Percentiles rank a stretch among this genome's conserved stretches.
phyloP scores from a whole-genome alignment of 768 basidiomycete genomes.

The Inosperma sp. region DNA sequence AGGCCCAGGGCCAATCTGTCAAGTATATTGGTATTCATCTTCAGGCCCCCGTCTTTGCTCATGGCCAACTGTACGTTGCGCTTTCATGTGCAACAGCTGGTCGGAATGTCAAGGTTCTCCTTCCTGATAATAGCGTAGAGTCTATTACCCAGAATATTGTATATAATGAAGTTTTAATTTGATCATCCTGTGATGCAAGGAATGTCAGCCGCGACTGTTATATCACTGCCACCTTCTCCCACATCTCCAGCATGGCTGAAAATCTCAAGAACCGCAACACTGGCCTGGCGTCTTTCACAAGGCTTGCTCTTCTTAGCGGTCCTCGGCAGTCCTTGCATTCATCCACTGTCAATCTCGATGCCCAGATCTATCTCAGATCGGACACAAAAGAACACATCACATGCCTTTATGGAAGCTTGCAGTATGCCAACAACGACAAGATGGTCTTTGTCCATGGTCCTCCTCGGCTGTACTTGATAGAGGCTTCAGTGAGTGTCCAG shows the following conservation, averaged over 20 bases:
- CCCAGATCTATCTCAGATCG: background rate
- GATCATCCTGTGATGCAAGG: no score
- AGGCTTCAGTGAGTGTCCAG: background rate
- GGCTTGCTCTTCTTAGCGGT: background rate
- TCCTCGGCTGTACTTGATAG: background rate
- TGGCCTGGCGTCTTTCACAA: background rate
- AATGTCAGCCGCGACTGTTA: no score
- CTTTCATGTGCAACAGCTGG: constrained; percentile 28
- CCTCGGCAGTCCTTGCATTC: background rate
- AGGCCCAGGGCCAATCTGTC: constrained; percentile 36
- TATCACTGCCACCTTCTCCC: no score
- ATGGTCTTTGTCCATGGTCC: background rate
- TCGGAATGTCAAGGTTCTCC: constrained; percentile 23
- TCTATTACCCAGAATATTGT: constrained; percentile 26
- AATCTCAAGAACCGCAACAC: no score
- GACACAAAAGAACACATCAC: no score
- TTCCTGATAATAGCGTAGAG: constrained; percentile 13
- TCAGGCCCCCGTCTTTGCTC: constrained; percentile 29
- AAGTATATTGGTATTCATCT: constrained; percentile 33
- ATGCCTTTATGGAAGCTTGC: background rate
- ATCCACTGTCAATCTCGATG: background rate
- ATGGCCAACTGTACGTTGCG: constrained; percentile 40
- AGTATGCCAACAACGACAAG: background rate
- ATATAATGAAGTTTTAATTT: constrained; percentile 26
- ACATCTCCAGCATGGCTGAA: no score